Percentiles rank a stretch among this genome's conserved stretches.
Conservation (phyloP, 2,329 filamentous ascomycete species). For the Exophiala phaeomuriformis region DNA sequence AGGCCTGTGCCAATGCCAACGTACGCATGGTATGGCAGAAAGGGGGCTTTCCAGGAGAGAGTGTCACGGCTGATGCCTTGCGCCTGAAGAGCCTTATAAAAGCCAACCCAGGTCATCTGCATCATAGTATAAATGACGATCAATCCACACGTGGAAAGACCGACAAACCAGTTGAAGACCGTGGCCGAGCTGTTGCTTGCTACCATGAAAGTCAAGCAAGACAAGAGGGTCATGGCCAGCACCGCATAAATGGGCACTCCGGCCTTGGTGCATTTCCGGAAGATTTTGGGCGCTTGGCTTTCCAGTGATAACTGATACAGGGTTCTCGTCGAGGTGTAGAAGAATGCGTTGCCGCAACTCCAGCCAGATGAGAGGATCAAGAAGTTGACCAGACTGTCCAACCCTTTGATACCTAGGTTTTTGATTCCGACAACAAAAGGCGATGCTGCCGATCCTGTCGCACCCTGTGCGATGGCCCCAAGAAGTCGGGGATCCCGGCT, state of each 20-base stretch:
- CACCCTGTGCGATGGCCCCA: slow-evolving; percentile 42
- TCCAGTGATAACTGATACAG: slow-evolving; percentile 49
- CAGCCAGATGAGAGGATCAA: slow-evolving; percentile 49
- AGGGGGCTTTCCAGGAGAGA: slow-evolving; percentile 60
- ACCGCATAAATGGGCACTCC: slow-evolving; percentile 58
- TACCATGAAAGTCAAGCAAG: slow-evolving; percentile 34
- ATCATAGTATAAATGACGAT: slow-evolving; percentile 63
- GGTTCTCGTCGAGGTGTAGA: slow-evolving; percentile 48
- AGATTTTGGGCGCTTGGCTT: slow-evolving; percentile 47
- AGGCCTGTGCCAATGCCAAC: slow-evolving; percentile 49
- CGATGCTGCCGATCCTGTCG: slow-evolving; percentile 46
- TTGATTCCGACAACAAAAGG: slow-evolving; percentile 58
- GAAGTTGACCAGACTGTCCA: slow-evolving; percentile 54
- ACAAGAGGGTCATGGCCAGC: slow-evolving; percentile 47
- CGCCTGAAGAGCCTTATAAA: slow-evolving; percentile 58
- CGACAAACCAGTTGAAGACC: slow-evolving; percentile 65
- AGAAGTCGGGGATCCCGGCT: slow-evolving; percentile 55
- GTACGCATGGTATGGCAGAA: slow-evolving; percentile 64
- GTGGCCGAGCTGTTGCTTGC: slow-evolving; percentile 37
- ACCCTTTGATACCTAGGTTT: slow-evolving; percentile 45
- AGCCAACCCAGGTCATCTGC: slow-evolving; percentile 61
- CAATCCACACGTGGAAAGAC: slow-evolving; percentile 38
- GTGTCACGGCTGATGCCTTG: slow-evolving; percentile 60
- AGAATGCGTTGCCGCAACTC: slow-evolving; percentile 51
- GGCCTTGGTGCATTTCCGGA: slow-evolving; percentile 52